Percentiles rank a stretch among this genome's conserved stretches.
Conservation (phyloP, 306 rosid genomes). For the Castanea mollissima region DNA sequence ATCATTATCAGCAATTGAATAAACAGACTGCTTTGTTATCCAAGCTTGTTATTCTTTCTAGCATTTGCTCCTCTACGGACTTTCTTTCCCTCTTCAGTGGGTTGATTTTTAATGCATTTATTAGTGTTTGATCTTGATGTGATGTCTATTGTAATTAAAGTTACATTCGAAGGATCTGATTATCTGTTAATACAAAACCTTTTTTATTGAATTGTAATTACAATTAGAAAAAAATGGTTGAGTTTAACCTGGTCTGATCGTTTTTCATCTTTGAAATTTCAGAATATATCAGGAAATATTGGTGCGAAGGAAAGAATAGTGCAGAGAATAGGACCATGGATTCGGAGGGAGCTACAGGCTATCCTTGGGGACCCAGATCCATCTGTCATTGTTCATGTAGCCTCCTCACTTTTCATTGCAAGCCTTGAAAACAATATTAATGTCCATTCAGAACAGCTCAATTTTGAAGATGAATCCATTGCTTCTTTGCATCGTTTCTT, state of each 20-base stretch:
- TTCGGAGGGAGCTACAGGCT: constrained; percentile 59
- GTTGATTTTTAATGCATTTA: not conserved
- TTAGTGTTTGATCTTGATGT: not conserved
- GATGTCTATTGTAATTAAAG: constrained; percentile 1
- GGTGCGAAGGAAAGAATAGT: constrained; percentile 29
- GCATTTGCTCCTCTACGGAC: not conserved
- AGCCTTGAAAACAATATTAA: constrained; percentile 33
- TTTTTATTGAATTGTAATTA: not conserved
- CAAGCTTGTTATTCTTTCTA: not conserved
- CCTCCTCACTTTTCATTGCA: constrained; percentile 38
- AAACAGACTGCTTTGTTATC: not conserved
- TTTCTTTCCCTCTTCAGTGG: not conserved
- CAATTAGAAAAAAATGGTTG: not conserved
- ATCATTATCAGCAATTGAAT: not conserved
- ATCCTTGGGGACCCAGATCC: constrained; percentile 52
- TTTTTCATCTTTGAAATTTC: not conserved
- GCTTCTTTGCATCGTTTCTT: constrained; percentile 43
- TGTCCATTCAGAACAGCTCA: constrained; percentile 20
- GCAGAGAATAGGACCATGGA: constrained; percentile 58
- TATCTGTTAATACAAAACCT: not conserved
- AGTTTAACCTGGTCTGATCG: not conserved
- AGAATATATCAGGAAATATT: constrained; percentile 24
- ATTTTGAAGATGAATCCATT: constrained; percentile 31
- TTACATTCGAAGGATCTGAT: not conserved
- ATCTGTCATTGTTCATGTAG: constrained; percentile 54